A percentile compares a stretch with the other conserved stretches of the same genome.
These are phyloP conservation scores for Penicillium sp. DNA, from an alignment of 2,329 filamentous ascomycete genomes.

Conservation along the genomic window DNA sequence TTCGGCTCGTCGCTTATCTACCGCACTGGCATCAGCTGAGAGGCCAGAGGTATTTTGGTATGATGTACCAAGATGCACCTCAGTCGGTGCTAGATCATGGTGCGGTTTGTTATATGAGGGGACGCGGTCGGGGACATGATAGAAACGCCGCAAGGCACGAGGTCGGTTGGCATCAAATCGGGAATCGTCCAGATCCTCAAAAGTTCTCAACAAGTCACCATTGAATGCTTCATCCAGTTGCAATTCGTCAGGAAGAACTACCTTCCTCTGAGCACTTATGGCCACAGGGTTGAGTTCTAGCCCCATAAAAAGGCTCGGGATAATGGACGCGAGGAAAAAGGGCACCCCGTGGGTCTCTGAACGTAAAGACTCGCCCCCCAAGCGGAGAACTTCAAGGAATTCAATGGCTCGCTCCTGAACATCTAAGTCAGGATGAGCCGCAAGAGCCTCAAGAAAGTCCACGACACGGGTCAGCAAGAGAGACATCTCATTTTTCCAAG, in stretches of 20 bases:
- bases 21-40: constrained; percentile 64
- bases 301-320: constrained; percentile 81
- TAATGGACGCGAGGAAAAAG: constrained; percentile 80
- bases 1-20: constrained; percentile 71
- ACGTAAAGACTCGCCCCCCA: constrained; percentile 72
- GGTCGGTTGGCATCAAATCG: constrained; percentile 51
- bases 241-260: constrained; percentile 71
- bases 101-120: constrained; percentile 18
- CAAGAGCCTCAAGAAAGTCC: constrained; percentile 74
- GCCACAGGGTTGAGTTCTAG: constrained; percentile 92
- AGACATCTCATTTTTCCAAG: constrained; percentile 69
- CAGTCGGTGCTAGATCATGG: constrained; percentile 21
- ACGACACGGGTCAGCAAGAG: constrained; percentile 79
- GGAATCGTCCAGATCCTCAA: constrained; percentile 56
- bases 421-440: constrained; percentile 80
- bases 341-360: constrained; percentile 60
- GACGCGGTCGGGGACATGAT: constrained; percentile 33
- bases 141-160: constrained; percentile 38
- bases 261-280: constrained; percentile 74
- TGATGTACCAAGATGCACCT: constrained; percentile 28
- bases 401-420: constrained; percentile 94
- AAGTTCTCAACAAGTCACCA: constrained; percentile 63
- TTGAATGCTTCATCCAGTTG: constrained; percentile 83
- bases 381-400: constrained; percentile 81
- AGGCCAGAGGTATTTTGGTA: constrained; percentile 35